These are phyloP conservation scores for Paramecium biaurelia DNA, from an alignment of 73 alveolate genomes.

Conservation along the genomic window DNA sequence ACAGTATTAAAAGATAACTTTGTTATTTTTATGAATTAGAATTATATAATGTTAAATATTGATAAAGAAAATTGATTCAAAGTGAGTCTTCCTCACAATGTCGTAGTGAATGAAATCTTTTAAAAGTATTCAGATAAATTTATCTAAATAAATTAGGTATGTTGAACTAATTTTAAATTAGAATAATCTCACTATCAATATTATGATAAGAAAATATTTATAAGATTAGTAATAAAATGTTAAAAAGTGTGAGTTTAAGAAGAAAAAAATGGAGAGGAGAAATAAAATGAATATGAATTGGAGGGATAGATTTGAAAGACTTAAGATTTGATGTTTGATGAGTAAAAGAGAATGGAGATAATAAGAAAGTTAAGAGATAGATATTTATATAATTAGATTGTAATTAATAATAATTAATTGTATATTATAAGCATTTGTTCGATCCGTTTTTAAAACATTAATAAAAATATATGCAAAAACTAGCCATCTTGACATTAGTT, in stretches of 20 bases:
- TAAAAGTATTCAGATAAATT: background rate
- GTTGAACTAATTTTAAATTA: too few relatives aligned
- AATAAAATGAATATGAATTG: background rate
- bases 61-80: background rate
- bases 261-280: background rate
- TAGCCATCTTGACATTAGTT: constrained; percentile 42
- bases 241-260: background rate
- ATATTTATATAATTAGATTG: background rate
- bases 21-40: background rate
- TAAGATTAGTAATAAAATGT: background rate
- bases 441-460: constrained; percentile 31
- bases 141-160: background rate
- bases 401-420: background rate
- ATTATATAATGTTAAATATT: background rate
- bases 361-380: background rate
- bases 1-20: background rate
- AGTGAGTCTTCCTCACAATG: background rate
- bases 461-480: constrained; percentile 49
- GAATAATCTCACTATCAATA: background rate
- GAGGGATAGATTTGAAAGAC: background rate
- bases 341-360: background rate
- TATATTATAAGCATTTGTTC: constrained; percentile 1
- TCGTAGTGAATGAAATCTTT: background rate
- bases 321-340: background rate
- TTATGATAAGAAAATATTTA: background rate